Conservation (phyloP, 2,329 filamentous ascomycete genomes). For the Coniochaeta sp. region DNA sequence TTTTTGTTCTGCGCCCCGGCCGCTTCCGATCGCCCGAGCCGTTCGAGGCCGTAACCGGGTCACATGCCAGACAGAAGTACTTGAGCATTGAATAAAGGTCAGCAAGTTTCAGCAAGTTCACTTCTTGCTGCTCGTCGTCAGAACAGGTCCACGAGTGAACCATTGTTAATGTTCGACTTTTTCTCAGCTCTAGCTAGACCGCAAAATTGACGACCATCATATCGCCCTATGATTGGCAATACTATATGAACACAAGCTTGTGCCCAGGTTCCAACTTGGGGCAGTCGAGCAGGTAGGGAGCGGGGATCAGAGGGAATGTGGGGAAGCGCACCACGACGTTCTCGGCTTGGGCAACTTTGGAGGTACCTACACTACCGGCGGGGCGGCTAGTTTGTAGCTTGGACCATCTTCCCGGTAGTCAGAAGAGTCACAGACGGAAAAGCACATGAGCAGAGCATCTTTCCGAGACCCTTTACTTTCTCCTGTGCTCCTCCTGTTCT, state of each 20-base stretch:
- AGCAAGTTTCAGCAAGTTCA: too few species aligned
- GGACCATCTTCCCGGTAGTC: neutral
- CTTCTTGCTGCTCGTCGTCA: neutral
- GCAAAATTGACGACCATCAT: too few species aligned
- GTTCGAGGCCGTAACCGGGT: neutral
- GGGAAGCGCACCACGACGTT: neutral
- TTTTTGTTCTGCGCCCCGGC: neutral
- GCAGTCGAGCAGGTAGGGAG: neutral
- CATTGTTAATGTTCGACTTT: too few species aligned
- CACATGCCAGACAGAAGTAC: neutral
- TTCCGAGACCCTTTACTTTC: neutral
- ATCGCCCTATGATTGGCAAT: too few species aligned
- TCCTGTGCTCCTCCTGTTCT: neutral
- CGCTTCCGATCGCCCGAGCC: conserved; percentile 1
- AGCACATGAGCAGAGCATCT: conserved; percentile 1
- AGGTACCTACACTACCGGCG: neutral
- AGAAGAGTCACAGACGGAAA: conserved; percentile 2
- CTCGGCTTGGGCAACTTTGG: neutral
- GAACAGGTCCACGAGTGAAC: neutral
- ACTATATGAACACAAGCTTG: too few species aligned
- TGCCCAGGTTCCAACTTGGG: too few species aligned
- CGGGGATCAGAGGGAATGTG: neutral
- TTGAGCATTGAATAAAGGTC: too few species aligned
- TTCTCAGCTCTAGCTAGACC: too few species aligned
- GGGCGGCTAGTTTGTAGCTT: conserved; percentile 1